Evolutionary conservation across 2,329 filamentous ascomycete genomes (phyloP).

Genomic region (Diaporthe eres): DNA sequence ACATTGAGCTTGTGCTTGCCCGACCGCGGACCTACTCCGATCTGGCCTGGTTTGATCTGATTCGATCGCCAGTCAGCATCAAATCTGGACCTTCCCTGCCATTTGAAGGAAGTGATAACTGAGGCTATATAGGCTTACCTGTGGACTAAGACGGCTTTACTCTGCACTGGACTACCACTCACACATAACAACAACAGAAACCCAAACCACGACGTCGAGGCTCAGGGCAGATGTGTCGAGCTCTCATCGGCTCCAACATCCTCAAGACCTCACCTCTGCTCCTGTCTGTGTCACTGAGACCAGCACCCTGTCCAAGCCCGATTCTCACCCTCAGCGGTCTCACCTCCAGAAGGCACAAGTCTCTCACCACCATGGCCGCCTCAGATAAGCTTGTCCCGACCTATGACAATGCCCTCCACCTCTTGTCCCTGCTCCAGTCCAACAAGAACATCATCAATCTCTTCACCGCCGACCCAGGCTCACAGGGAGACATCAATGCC

Average conservation of each 20-base stretch:
- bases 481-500: constrained; percentile 72
- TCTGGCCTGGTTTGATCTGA: constrained; percentile 2
- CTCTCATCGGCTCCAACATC: constrained; percentile 18
- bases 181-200: background rate
- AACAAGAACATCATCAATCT: constrained; percentile 77
- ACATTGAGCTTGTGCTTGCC: background rate
- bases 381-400: constrained; percentile 51
- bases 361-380: constrained; percentile 36
- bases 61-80: constrained; percentile 18
- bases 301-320: background rate
- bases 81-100: constrained; percentile 28
- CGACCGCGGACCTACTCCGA: background rate
- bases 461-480: constrained; percentile 61
- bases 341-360: background rate
- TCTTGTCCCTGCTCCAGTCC: constrained; percentile 82
- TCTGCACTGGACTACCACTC: background rate
- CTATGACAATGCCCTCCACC: constrained; percentile 78
- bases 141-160: background rate
- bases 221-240: constrained; percentile 30
- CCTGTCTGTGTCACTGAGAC: constrained; percentile 4
- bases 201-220: background rate
- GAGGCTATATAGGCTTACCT: constrained; percentile 20
- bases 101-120: constrained; percentile 7
- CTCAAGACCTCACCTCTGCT: background rate
- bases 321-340: background rate